Conservation (phyloP, 768 basidiomycete species). For the Hortiboletus campestris region DNA sequence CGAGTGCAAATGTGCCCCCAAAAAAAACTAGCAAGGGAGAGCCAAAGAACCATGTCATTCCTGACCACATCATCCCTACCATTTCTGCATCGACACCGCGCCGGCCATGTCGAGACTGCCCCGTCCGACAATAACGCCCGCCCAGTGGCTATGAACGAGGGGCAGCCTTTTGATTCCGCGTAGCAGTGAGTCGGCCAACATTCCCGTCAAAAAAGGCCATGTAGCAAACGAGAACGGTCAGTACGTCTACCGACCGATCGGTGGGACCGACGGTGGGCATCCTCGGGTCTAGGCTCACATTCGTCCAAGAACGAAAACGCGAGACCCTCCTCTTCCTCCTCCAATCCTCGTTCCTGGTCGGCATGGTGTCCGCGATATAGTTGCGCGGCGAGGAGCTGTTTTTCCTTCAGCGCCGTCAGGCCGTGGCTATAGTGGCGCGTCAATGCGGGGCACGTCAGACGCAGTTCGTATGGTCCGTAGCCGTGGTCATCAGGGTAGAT, state of each 20-base stretch:
- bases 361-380: background rate
- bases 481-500: too few species aligned
- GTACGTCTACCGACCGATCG: slow-evolving; percentile 30
- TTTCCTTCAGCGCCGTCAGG: background rate
- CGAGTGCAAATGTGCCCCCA: background rate
- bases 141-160: background rate
- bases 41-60: too few species aligned
- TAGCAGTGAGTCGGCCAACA: background rate
- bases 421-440: background rate
- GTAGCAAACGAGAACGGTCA: slow-evolving; percentile 28
- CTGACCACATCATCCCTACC: background rate
- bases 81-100: background rate
- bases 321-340: background rate
- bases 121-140: background rate
- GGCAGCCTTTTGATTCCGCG: background rate
- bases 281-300: slow-evolving; percentile 10
- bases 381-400: background rate
- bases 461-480: background rate
- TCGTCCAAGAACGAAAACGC: background rate
- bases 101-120: background rate
- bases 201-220: slow-evolving; percentile 20
- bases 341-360: background rate
- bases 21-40: background rate
- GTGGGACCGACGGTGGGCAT: slow-evolving; percentile 29
- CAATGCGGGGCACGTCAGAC: slow-evolving; percentile 1